Percentiles rank a stretch among this genome's conserved stretches.
Evolutionary conservation across 1,139 yeast genomes (phyloP).

Genomic region (Candida tropicalis): DNA sequence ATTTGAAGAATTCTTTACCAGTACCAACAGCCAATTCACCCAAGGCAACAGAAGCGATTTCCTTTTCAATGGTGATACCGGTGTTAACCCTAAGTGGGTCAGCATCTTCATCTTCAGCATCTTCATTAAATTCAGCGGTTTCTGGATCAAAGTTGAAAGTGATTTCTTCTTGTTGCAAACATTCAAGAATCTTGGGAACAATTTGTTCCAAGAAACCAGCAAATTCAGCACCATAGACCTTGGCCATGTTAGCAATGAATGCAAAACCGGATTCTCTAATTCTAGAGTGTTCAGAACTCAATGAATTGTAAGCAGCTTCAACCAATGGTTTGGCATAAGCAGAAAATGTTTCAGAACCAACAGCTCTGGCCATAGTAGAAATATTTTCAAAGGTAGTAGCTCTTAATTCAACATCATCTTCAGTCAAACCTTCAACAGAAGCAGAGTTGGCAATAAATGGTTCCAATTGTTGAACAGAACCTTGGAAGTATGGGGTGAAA

Average conservation of each 20-base stretch:
- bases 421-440: constrained; percentile 68
- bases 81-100: constrained; percentile 73
- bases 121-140: constrained; percentile 45
- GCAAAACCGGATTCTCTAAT: constrained; percentile 94
- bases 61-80: constrained; percentile 95
- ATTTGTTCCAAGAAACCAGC: constrained; percentile 82
- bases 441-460: constrained; percentile 72
- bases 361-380: constrained; percentile 95
- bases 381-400: constrained; percentile 92
- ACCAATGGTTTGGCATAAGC: constrained; percentile 87
- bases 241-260: constrained; percentile 93
- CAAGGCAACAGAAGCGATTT: constrained; percentile 92
- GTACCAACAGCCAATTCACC: constrained; percentile 89
- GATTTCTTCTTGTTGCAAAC: constrained; percentile 83
- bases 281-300: constrained; percentile 78
- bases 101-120: constrained; percentile 67
- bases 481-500: constrained; percentile 82
- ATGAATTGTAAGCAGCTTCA: constrained; percentile 81
- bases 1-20: constrained; percentile 76
- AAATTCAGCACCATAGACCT: constrained; percentile 89
- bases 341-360: constrained; percentile 85
- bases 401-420: constrained; percentile 81
- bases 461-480: constrained; percentile 78
- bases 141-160: constrained; percentile 50
- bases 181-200: constrained; percentile 80